Conservation (phyloP, 139 green algal genomes). For the Chlorella sp. region DNA sequence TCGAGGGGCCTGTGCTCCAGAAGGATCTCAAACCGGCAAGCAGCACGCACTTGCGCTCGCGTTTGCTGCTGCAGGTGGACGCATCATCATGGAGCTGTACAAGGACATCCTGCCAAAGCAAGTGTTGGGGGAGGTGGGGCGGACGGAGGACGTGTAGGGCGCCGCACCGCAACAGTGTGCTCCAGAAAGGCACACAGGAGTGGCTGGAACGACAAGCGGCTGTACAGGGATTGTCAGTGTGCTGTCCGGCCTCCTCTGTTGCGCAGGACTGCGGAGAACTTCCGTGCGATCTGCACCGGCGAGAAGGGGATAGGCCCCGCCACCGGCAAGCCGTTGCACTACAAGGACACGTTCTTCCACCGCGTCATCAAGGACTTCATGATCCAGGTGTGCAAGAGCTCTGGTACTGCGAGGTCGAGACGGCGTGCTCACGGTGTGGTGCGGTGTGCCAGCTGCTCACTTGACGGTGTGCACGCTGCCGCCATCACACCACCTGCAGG, state of each 20-base stretch:
- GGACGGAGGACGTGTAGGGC: too few relatives aligned
- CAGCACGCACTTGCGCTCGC: too few relatives aligned
- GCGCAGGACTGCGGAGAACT: conserved; percentile 54
- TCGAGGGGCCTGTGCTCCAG: neutral
- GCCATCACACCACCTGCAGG: neutral
- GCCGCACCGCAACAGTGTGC: too few relatives aligned
- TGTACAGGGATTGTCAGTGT: conserved; percentile 28
- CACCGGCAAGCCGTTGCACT: conserved; percentile 55
- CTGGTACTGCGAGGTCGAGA: too few relatives aligned
- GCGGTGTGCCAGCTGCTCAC: neutral
- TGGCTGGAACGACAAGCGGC: neutral
- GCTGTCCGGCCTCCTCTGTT: conserved; percentile 27
- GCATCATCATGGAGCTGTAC: conserved; percentile 39
- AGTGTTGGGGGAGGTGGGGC: too few relatives aligned
- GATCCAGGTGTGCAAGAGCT: conserved; percentile 1
- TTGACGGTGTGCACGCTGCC: neutral
- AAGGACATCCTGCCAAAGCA: conserved; percentile 31
- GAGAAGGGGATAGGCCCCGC: conserved; percentile 45
- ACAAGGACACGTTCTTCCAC: conserved; percentile 48
- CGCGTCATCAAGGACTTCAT: conserved; percentile 21
- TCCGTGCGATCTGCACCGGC: conserved; percentile 49
- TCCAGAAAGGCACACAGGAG: neutral
- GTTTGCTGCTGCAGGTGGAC: conserved; percentile 16
- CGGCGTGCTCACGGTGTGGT: too few relatives aligned
- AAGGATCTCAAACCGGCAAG: too few relatives aligned